Percentiles rank a stretch among this genome's conserved stretches.
Conservation (phyloP, 768 basidiomycete species). For the Tulasnella sp. region DNA sequence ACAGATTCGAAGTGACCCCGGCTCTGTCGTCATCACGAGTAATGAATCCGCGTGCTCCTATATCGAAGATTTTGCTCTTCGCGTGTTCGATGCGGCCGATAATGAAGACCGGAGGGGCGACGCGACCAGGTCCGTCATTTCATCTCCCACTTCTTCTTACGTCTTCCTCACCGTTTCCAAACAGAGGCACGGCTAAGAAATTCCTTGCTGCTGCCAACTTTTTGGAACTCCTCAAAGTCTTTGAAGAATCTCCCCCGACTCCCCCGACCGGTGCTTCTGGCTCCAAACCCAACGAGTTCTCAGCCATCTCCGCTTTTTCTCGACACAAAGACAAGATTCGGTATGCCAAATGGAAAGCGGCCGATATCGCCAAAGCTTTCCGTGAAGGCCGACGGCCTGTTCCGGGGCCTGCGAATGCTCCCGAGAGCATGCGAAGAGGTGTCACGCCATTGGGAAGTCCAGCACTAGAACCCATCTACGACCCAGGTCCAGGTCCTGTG, state of each 20-base stretch:
- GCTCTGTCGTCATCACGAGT: slow-evolving; percentile 65
- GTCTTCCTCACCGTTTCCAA: neutral
- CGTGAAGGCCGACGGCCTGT: slow-evolving; percentile 81
- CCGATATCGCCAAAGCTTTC: slow-evolving; percentile 85
- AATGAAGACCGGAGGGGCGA: slow-evolving; percentile 74
- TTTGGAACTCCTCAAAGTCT: slow-evolving; percentile 73
- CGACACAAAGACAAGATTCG: slow-evolving; percentile 79
- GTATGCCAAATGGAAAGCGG: slow-evolving; percentile 97
- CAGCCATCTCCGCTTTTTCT: neutral
- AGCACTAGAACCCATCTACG: slow-evolving; percentile 19
- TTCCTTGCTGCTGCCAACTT: slow-evolving; percentile 93
- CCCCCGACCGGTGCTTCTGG: neutral
- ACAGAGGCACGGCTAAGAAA: slow-evolving; percentile 80
- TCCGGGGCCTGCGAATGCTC: slow-evolving; percentile 58
- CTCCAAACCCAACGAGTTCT: neutral
- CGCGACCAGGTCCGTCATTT: slow-evolving; percentile 50
- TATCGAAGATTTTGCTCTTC: slow-evolving; percentile 89
- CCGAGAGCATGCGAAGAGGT: slow-evolving; percentile 1
- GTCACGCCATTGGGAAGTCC: neutral
- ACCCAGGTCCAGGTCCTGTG: neutral
- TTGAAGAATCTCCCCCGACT: slow-evolving; percentile 30
- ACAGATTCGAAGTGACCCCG: slow-evolving; percentile 62
- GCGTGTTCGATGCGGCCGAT: slow-evolving; percentile 80
- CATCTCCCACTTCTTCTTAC: slow-evolving; percentile 15
- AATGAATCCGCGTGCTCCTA: slow-evolving; percentile 46